Evolutionary conservation across 495 filamentous ascomycete species (phyloP).

Genomic region (Pyronema omphalodes): DNA sequence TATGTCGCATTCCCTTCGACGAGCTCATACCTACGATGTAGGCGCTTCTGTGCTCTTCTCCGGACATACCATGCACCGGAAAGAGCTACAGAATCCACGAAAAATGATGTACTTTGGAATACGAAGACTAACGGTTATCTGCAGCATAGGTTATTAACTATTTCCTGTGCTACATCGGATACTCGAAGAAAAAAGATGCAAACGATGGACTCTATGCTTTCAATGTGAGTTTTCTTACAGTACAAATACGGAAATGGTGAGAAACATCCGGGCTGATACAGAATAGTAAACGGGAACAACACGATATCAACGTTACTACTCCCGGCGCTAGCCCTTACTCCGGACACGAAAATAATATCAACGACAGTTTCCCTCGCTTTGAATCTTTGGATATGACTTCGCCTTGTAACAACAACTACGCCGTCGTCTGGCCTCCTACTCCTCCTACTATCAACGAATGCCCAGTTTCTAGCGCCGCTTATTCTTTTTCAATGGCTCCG

Average conservation of each 20-base stretch:
- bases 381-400: constrained; percentile 15
- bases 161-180: constrained; percentile 16
- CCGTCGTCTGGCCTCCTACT: constrained; percentile 20
- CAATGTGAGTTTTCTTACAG: constrained; percentile 14
- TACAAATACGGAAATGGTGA: neutral
- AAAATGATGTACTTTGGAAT: neutral
- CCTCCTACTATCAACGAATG: constrained; percentile 21
- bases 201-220: constrained; percentile 20
- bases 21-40: too few species aligned
- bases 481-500: constrained; percentile 37
- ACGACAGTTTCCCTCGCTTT: constrained; percentile 19
- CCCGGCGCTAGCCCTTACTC: constrained; percentile 13
- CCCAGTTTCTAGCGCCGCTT: constrained; percentile 38
- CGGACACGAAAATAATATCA: constrained; percentile 13
- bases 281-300: constrained; percentile 15
- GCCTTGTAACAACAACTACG: constrained; percentile 13
- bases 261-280: constrained; percentile 14
- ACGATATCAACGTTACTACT: constrained; percentile 14
- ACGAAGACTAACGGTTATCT: constrained; percentile 20
- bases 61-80: neutral
- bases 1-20: too few species aligned
- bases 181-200: constrained; percentile 16
- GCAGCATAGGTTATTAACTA: constrained; percentile 15
- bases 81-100: neutral
- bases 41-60: too few species aligned